phyloP scores from a whole-genome alignment of 768 basidiomycete species.

The Lactarius pseudohatsudake region DNA sequence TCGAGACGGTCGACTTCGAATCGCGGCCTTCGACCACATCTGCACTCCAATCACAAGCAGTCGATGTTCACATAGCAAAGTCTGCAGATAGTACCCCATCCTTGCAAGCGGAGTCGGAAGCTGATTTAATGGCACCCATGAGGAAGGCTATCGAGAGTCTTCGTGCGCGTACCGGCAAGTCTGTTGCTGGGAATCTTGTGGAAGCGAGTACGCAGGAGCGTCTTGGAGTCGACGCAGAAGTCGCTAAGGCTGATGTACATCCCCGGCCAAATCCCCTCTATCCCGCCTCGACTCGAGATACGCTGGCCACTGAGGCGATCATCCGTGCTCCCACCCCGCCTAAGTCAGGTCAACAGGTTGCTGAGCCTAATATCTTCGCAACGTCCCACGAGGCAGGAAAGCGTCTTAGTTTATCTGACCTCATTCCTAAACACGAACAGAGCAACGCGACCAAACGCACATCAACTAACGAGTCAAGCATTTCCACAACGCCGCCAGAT shows the following conservation, averaged over 20 bases:
- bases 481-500: constrained; percentile 29
- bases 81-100: constrained; percentile 17
- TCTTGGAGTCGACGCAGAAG: constrained; percentile 1
- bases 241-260: constrained; percentile 52
- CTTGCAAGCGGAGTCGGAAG: constrained; percentile 31
- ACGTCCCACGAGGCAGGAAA: constrained; percentile 32
- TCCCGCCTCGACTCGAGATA: constrained; percentile 5
- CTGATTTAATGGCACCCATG: constrained; percentile 60
- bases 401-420: constrained; percentile 60
- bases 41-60: constrained; percentile 2
- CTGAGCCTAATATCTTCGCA: neutral
- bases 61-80: constrained; percentile 10
- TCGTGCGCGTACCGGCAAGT: constrained; percentile 60
- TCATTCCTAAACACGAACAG: constrained; percentile 44
- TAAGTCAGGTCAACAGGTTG: neutral
- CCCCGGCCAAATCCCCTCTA: constrained; percentile 1
- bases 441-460: constrained; percentile 35
- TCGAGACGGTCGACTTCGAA: constrained; percentile 4
- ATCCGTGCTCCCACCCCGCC: constrained; percentile 3
- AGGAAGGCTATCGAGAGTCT: constrained; percentile 72
- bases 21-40: neutral
- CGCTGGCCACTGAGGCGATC: neutral
- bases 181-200: constrained; percentile 49
- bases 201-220: constrained; percentile 4
- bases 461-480: constrained; percentile 14